These are phyloP conservation scores for Trichoderma sp. DNA, from an alignment of 2,329 filamentous ascomycete genomes.

Conservation along the genomic window DNA sequence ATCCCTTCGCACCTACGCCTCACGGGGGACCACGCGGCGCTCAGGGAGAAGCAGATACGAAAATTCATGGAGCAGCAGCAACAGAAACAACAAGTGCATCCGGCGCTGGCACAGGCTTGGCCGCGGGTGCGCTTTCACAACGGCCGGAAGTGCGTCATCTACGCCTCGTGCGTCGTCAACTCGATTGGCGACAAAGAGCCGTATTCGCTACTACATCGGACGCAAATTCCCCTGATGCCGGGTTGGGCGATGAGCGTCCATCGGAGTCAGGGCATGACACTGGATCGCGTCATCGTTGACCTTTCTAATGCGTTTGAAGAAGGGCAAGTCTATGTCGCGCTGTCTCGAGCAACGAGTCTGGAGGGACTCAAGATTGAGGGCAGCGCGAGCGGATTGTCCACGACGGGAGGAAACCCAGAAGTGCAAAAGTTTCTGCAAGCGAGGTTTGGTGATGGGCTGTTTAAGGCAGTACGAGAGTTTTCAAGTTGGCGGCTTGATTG, in stretches of 20 bases:
- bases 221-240: constrained; percentile 61
- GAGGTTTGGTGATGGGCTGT: constrained; percentile 9
- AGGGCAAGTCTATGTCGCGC: constrained; percentile 61
- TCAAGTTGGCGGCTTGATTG: neutral
- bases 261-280: constrained; percentile 64
- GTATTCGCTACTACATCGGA: constrained; percentile 45
- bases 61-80: neutral
- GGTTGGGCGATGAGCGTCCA: constrained; percentile 68
- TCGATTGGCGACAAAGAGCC: constrained; percentile 51
- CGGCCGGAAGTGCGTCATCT: constrained; percentile 49
- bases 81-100: neutral
- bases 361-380: constrained; percentile 31
- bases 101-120: constrained; percentile 28
- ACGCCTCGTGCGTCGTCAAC: constrained; percentile 53
- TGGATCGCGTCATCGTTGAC: constrained; percentile 61
- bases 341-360: constrained; percentile 32
- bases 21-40: neutral
- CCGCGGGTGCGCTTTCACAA: constrained; percentile 55
- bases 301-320: constrained; percentile 55
- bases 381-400: constrained; percentile 9
- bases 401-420: constrained; percentile 14
- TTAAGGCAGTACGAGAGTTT: neutral
- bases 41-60: neutral
- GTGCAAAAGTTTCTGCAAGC: constrained; percentile 4
- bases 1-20: neutral